Evolutionary conservation across 257 asterid genomes (phyloP).

Genomic region (Solanum pimpinellifolium): DNA sequence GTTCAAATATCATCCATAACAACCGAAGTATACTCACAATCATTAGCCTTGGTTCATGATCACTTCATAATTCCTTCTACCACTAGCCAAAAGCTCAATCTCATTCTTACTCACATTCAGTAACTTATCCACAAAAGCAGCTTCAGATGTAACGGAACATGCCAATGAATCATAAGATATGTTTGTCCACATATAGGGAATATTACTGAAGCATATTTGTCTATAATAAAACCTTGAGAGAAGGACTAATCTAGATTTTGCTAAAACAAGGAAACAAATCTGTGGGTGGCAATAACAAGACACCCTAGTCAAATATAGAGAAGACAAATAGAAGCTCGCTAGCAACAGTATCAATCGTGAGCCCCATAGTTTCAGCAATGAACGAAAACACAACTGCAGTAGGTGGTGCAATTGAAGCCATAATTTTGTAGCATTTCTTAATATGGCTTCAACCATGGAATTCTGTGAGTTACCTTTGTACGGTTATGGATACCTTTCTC

Average conservation of each 20-base stretch:
- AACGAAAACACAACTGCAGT: background rate
- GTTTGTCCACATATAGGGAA: background rate
- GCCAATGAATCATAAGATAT: background rate
- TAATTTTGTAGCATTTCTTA: background rate
- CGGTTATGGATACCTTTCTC: conserved; percentile 97
- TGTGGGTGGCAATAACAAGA: background rate
- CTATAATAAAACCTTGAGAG: background rate
- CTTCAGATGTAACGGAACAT: background rate
- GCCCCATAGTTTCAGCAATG: background rate
- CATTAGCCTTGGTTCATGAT: background rate
- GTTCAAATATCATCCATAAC: background rate
- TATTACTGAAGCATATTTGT: background rate
- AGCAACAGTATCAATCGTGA: background rate
- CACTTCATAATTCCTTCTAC: background rate
- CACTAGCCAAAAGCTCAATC: background rate
- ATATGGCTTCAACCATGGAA: background rate
- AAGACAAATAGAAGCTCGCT: background rate
- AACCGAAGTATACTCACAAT: background rate
- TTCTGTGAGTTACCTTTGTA: conserved; percentile 45
- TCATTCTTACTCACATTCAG: background rate
- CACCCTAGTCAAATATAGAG: background rate
- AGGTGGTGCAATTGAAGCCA: background rate
- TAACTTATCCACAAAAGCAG: background rate
- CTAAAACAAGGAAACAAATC: background rate
- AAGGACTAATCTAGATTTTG: background rate